These are phyloP conservation scores for Diospyros kaki DNA, from an alignment of 148 eudicot genomes.

Conservation along the genomic window DNA sequence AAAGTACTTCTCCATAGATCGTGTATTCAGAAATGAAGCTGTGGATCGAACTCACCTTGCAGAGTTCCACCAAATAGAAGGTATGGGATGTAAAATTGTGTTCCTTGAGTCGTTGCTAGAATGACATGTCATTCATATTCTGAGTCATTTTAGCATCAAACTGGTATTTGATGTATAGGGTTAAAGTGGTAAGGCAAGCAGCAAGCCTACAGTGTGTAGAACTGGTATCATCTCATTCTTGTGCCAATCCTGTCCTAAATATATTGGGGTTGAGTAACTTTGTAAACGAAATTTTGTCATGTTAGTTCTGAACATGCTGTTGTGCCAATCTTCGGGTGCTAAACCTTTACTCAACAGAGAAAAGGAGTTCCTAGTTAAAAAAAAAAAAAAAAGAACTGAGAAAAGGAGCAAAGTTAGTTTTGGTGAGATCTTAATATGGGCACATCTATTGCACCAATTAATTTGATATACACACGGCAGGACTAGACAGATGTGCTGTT, in stretches of 20 bases:
- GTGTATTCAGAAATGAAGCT: conserved; percentile 98
- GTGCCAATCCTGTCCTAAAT: not conserved
- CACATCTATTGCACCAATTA: not conserved
- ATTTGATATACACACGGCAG: not conserved
- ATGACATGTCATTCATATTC: not conserved
- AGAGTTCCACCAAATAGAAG: conserved; percentile 97
- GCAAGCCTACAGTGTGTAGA: not conserved
- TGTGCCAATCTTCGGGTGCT: not conserved
- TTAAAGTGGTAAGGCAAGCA: not conserved
- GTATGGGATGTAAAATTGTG: conserved; percentile 27
- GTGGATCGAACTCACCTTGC: conserved; percentile 97
- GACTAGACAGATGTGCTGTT: not conserved
- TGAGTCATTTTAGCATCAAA: conserved; percentile 1
- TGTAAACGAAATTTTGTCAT: not conserved
- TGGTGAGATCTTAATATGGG: not conserved
- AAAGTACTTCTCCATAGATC: conserved; percentile 85
- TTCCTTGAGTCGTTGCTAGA: not conserved
- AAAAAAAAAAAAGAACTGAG: not conserved
- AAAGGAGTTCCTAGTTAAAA: no score
- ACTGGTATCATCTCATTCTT: not conserved
- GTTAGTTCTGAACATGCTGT: not conserved
- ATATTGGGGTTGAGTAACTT: not conserved
- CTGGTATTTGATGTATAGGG: not conserved
- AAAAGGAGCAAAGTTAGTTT: not conserved
- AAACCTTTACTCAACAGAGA: not conserved